These are phyloP conservation scores for Clavispora asparagi DNA, from an alignment of 805 yeast species.

Conservation along the genomic window DNA sequence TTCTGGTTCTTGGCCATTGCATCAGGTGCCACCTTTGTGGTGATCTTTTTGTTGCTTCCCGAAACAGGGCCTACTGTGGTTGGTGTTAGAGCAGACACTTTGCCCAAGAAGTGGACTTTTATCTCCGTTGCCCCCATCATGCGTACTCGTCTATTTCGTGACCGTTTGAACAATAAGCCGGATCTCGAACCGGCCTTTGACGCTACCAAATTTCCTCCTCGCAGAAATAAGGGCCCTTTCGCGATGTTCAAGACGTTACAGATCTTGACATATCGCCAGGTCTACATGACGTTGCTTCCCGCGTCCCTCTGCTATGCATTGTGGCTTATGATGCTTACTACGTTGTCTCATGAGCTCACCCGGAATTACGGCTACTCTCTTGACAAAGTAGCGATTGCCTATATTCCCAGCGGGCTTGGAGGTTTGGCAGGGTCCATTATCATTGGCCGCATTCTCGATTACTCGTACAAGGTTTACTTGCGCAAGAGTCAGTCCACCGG, in stretches of 20 bases:
- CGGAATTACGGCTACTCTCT: constrained; percentile 1
- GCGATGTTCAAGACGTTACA: not conserved
- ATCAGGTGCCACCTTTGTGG: constrained; percentile 1
- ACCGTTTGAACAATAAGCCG: not conserved
- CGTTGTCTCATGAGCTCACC: constrained; percentile 1
- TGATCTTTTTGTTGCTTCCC: constrained; percentile 1
- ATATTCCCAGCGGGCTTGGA: constrained; percentile 4
- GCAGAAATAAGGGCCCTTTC: not conserved
- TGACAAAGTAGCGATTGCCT: constrained; percentile 1
- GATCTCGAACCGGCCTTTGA: not conserved
- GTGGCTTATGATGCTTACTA: constrained; percentile 3
- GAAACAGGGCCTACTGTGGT: constrained; percentile 2
- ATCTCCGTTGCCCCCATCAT: constrained; percentile 5
- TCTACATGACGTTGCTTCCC: not conserved
- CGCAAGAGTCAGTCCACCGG: not conserved
- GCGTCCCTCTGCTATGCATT: constrained; percentile 2
- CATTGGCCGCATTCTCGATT: constrained; percentile 1
- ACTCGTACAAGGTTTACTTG: not conserved
- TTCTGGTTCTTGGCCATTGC: constrained; percentile 4
- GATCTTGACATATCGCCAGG: not conserved
- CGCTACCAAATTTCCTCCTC: not conserved
- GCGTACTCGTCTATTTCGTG: not conserved
- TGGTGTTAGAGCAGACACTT: not conserved
- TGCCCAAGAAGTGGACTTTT: not conserved
- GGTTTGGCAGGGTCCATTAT: constrained; percentile 1